Evolutionary conservation across 2,329 filamentous ascomycete genomes (phyloP).

Genomic region (Cercospora nicotianae): DNA sequence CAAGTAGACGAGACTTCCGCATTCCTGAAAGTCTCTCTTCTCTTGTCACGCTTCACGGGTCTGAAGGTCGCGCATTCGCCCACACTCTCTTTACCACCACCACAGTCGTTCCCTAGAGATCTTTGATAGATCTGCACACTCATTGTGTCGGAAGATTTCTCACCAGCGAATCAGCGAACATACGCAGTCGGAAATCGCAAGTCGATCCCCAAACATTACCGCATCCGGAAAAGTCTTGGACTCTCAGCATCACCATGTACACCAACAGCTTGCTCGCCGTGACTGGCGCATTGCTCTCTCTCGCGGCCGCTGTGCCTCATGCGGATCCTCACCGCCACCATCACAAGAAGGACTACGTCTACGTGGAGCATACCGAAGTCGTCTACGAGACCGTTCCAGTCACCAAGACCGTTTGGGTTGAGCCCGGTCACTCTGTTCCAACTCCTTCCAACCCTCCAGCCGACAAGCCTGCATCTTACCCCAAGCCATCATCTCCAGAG

Average conservation of each 20-base stretch:
- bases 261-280: constrained; percentile 35
- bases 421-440: constrained; percentile 34
- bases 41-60: constrained; percentile 30
- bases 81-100: constrained; percentile 27
- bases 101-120: constrained; percentile 27
- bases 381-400: constrained; percentile 52
- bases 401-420: constrained; percentile 52
- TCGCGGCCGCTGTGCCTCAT: constrained; percentile 36
- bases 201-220: constrained; percentile 25
- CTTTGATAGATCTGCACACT: constrained; percentile 33
- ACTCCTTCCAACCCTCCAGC: constrained; percentile 15
- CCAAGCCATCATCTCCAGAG: constrained; percentile 2
- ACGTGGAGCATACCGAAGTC: constrained; percentile 51
- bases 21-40: constrained; percentile 14
- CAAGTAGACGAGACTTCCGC: constrained; percentile 23
- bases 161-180: constrained; percentile 9
- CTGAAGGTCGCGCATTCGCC: constrained; percentile 28
- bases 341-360: constrained; percentile 48
- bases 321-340: constrained; percentile 22
- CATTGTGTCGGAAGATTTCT: constrained; percentile 21
- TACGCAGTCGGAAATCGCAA: constrained; percentile 20
- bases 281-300: constrained; percentile 34
- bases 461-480: constrained; percentile 5
- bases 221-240: constrained; percentile 15
- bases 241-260: constrained; percentile 30